Base-by-base conservation (phyloP, 2,329 filamentous ascomycete species). In the Pseudovirgaria hyperparasitica region DNA sequence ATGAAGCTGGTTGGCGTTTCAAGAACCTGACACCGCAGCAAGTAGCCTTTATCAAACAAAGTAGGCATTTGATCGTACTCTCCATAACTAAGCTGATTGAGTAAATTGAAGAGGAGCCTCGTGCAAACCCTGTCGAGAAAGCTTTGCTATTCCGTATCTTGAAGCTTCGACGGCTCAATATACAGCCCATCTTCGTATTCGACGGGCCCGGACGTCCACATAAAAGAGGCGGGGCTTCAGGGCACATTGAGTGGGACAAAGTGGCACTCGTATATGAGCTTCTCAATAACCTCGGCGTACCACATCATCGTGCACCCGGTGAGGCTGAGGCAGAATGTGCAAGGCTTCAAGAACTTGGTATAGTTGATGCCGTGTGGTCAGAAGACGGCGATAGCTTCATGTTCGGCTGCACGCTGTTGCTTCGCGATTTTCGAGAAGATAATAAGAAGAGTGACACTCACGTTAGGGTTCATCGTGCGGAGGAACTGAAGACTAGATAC, bases 161-260 rank as follows among this genome's bases (percentile, higher is more conserved):
- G 25, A 53, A 57, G 4, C 52, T 70, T 2, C 49, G 67, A 15
- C 55, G 55, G 12, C 50, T 64, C 5, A 58, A 66, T 10, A 60
- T 72, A 5, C 56, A 66, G 21, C 51, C 65, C 2, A 36, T 70
- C 5, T 69, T 71, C 30, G 58, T 72, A 3, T 69, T 67, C 33
- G 68, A 72, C 30, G 66, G 67, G 1, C 50, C 61, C 7, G 54
- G 58, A 10, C 58, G 48, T 30, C 50, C 53, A 1, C 40, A 46
- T 41, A 55, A 61, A 35, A 37, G 49, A 9, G 42, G 44, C 7
- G 35, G 50, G 21, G 39, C 42, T 1, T 45, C 44, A 9, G 36
- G 41, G 2, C 43, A 35, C n/a, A 36, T 60, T 11, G 43, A 58
- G 13, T 45, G 45, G 23, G 34, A 56, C 9, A 31, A 42, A 27